Evolutionary conservation across 139 green algal genomes (phyloP).

Genomic region (Chlorella vulgaris): DNA sequence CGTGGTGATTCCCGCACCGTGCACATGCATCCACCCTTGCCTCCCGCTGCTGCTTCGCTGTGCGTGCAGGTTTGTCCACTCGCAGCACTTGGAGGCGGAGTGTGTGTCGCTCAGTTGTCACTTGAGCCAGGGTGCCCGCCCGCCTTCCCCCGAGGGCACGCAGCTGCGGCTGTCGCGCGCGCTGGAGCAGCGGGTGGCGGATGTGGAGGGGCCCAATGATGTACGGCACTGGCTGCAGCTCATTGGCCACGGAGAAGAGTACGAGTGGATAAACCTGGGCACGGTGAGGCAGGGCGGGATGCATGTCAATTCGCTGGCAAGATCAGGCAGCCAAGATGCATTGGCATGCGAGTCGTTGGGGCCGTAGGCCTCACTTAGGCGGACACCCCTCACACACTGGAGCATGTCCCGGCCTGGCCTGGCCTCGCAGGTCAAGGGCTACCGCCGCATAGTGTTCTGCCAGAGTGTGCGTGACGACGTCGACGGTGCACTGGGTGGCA

Average conservation of each 20-base stretch:
- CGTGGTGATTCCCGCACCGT: background rate
- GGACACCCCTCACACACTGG: no score
- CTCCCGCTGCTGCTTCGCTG: background rate
- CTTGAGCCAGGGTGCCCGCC: slow-evolving; percentile 24
- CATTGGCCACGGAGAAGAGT: slow-evolving; percentile 59
- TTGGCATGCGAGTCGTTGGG: background rate
- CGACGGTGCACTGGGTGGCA: slow-evolving; percentile 40
- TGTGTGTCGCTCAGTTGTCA: slow-evolving; percentile 33
- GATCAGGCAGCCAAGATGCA: no score
- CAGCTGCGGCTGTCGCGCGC: slow-evolving; percentile 53
- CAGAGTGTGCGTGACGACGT: slow-evolving; percentile 61
- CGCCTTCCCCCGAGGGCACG: slow-evolving; percentile 28
- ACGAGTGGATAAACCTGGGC: slow-evolving; percentile 56
- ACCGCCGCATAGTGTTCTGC: slow-evolving; percentile 52
- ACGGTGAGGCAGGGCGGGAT: slow-evolving; percentile 44
- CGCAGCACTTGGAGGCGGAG: slow-evolving; percentile 52
- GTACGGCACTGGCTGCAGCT: slow-evolving; percentile 61
- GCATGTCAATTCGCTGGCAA: no score
- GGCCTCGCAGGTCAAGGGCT: slow-evolving; percentile 43
- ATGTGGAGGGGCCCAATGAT: slow-evolving; percentile 41
- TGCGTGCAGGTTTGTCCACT: slow-evolving; percentile 52
- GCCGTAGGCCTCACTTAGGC: background rate
- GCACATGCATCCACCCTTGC: background rate
- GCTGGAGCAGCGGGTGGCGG: slow-evolving; percentile 54
- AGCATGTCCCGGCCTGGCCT: no score